phyloP scores from a whole-genome alignment of 305 asterid species.

The Fraxinus paxiana region DNA sequence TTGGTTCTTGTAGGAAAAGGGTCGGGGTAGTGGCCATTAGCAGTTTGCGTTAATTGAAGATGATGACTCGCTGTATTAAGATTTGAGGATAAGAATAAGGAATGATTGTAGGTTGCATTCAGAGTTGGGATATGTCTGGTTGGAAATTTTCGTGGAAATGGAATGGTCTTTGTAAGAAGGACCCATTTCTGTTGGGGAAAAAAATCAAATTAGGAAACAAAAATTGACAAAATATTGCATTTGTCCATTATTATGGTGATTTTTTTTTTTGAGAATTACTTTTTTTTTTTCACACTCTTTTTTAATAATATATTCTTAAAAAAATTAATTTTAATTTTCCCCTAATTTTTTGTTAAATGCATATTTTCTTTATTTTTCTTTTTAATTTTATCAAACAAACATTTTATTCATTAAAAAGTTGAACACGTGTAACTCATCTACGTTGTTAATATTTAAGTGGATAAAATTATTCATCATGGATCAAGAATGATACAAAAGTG shows the following conservation, averaged over 20 bases:
- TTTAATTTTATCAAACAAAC: not conserved
- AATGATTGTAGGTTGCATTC: not conserved
- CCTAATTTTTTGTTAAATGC: not conserved
- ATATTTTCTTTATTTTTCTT: too few relatives aligned
- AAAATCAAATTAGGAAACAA: not conserved
- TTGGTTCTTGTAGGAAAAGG: constrained; percentile 33
- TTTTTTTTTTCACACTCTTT: too few relatives aligned
- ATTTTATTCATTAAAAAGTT: not conserved
- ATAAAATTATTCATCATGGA: not conserved
- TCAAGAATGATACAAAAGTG: not conserved
- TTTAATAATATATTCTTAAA: too few relatives aligned
- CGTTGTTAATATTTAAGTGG: not conserved
- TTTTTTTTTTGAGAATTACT: too few relatives aligned
- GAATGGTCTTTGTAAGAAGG: not conserved
- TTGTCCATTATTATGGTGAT: not conserved
- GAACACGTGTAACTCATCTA: not conserved
- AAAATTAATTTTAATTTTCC: too few relatives aligned
- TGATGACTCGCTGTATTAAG: constrained; percentile 5
- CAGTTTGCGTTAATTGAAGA: not conserved
- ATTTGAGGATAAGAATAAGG: not conserved
- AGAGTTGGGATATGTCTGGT: not conserved
- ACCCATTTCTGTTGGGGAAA: not conserved
- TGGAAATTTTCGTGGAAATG: not conserved
- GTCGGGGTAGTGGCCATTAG: constrained; percentile 39
- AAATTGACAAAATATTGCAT: not conserved